Evolutionary conservation across 371 early-diverging fungal species (phyloP).

Genomic region (Cladochytrium tenue): DNA sequence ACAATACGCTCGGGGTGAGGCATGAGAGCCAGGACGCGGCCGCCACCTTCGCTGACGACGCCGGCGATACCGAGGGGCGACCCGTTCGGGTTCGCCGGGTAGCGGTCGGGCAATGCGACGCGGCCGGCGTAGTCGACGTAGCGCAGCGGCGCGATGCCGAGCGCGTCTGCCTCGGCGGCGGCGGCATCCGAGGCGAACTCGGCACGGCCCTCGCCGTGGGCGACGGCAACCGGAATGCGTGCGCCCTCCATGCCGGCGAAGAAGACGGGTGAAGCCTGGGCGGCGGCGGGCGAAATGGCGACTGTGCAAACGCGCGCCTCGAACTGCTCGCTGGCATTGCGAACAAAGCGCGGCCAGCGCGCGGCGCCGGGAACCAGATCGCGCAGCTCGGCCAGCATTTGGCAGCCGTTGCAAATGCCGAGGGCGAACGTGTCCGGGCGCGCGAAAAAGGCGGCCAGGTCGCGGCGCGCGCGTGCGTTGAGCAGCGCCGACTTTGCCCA

Average conservation of each 20-base stretch:
- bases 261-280: slow-evolving; percentile 61
- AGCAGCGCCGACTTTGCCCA: slow-evolving; percentile 92
- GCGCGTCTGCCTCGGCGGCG: slow-evolving; percentile 39
- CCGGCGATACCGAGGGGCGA: slow-evolving; percentile 84
- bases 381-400: slow-evolving; percentile 94
- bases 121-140: slow-evolving; percentile 87
- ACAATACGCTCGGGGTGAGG: slow-evolving; percentile 99
- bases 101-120: slow-evolving; percentile 49
- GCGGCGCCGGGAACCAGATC: too few species aligned
- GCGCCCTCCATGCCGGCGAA: slow-evolving; percentile 90
- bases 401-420: slow-evolving; percentile 97
- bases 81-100: slow-evolving; percentile 96
- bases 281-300: slow-evolving; percentile 51
- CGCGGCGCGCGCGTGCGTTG: slow-evolving; percentile 66
- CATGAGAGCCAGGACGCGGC: slow-evolving; percentile 92
- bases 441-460: slow-evolving; percentile 80
- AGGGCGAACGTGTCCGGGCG: slow-evolving; percentile 89
- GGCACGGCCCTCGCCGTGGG: slow-evolving; percentile 95
- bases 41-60: slow-evolving; percentile 68
- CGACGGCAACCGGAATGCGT: slow-evolving; percentile 87
- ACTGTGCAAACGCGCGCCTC: slow-evolving; percentile 88
- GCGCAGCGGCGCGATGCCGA: slow-evolving; percentile 48
- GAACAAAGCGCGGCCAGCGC: too few species aligned
- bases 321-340: too few species aligned
- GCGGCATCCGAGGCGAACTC: slow-evolving; percentile 61